Evolutionary conservation across 2,329 filamentous ascomycete genomes (phyloP).

Genomic region (Sporothrix globosa): DNA sequence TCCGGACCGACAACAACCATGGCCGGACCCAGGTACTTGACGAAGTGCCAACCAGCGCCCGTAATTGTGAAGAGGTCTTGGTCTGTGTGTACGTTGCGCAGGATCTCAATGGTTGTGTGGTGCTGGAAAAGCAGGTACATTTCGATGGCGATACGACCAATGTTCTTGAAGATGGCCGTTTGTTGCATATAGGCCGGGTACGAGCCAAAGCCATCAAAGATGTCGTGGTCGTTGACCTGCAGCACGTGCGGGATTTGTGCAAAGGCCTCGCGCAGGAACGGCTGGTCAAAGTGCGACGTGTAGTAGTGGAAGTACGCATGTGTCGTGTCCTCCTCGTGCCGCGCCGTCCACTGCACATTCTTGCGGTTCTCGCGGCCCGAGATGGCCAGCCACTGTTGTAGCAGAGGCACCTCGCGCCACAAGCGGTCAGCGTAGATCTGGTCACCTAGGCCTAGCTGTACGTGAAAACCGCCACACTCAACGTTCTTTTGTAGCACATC

Average conservation of each 20-base stretch:
- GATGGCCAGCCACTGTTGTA: conserved; percentile 94
- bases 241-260: conserved; percentile 94
- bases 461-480: conserved; percentile 93
- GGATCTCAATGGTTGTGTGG: conserved; percentile 90
- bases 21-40: conserved; percentile 92
- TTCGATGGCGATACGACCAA: conserved; percentile 90
- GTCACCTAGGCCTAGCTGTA: conserved; percentile 86
- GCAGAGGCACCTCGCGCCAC: conserved; percentile 91
- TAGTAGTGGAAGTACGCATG: conserved; percentile 99
- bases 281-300: conserved; percentile 96
- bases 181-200: conserved; percentile 99
- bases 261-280: conserved; percentile 90
- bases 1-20: conserved; percentile 89
- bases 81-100: conserved; percentile 86
- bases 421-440: conserved; percentile 95
- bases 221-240: conserved; percentile 95
- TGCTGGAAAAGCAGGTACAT: conserved; percentile 99
- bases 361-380: conserved; percentile 92
- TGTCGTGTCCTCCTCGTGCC: conserved; percentile 91
- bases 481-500: conserved; percentile 97
- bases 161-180: conserved; percentile 97
- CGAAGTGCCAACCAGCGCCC: conserved; percentile 96
- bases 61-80: conserved; percentile 94
- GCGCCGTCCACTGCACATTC: conserved; percentile 87
- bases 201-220: conserved; percentile 98